phyloP scores from a whole-genome alignment of 345 rosid species.

The Iberis pinnata region DNA sequence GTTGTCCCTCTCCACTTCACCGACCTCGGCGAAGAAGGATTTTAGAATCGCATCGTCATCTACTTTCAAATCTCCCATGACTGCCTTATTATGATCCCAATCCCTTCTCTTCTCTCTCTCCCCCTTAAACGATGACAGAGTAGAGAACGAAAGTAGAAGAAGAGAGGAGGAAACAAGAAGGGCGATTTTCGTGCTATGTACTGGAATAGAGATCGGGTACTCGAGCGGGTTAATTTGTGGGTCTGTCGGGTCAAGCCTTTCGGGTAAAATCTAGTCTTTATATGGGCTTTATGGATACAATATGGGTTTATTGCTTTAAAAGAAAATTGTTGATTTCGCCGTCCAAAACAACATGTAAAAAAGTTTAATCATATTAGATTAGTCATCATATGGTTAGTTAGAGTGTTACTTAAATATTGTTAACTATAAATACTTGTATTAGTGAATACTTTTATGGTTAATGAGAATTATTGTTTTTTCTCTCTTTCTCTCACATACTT shows the following conservation, averaged over 20 bases:
- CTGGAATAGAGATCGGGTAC: conserved; percentile 5
- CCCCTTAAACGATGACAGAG: conserved; percentile 2
- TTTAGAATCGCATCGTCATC: conserved; percentile 81
- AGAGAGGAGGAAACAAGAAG: neutral
- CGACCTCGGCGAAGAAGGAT: conserved; percentile 89
- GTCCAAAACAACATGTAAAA: too few relatives aligned
- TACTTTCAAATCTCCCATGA: conserved; percentile 47
- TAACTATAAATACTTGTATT: too few relatives aligned
- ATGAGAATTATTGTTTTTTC: too few relatives aligned
- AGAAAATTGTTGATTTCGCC: too few relatives aligned
- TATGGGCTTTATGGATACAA: too few relatives aligned
- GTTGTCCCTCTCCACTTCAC: conserved; percentile 94
- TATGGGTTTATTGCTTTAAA: too few relatives aligned
- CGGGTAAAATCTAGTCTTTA: neutral
- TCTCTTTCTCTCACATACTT: too few relatives aligned
- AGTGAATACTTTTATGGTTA: too few relatives aligned
- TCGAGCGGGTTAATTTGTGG: conserved; percentile 1
- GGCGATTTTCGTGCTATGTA: conserved; percentile 13
- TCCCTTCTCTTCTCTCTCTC: neutral
- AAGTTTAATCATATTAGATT: too few relatives aligned
- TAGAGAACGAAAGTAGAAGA: conserved; percentile 13
- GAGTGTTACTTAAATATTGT: too few relatives aligned
- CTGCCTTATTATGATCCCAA: conserved; percentile 6
- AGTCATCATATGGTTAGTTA: too few relatives aligned
- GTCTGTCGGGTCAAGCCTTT: neutral